phyloP scores from a whole-genome alignment of 2,329 filamentous ascomycete genomes.

The Penicillium sp. region DNA sequence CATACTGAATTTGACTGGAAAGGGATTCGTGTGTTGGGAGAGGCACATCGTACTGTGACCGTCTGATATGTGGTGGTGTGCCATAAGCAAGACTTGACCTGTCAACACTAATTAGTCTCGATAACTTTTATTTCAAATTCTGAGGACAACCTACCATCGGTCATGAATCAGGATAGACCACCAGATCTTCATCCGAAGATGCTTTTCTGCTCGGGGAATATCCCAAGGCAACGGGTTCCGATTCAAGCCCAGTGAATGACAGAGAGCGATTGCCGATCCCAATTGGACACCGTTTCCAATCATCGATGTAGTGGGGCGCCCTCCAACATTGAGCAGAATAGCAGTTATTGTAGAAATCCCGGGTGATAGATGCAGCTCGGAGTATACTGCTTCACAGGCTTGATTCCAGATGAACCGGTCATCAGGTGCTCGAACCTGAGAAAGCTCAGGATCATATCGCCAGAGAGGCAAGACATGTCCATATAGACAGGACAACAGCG shows the following conservation, averaged over 20 bases:
- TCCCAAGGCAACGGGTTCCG: slow-evolving; percentile 54
- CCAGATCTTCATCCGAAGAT: slow-evolving; percentile 55
- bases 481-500: slow-evolving; percentile 53
- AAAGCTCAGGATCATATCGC: slow-evolving; percentile 40
- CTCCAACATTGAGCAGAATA: slow-evolving; percentile 54
- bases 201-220: slow-evolving; percentile 52
- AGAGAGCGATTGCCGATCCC: slow-evolving; percentile 53
- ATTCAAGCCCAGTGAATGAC: slow-evolving; percentile 56
- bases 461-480: slow-evolving; percentile 54
- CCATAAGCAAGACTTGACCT: slow-evolving; percentile 56
- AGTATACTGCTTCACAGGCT: slow-evolving; percentile 54
- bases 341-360: slow-evolving; percentile 55
- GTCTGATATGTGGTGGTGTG: slow-evolving; percentile 51
- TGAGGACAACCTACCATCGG: slow-evolving; percentile 45
- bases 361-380: slow-evolving; percentile 53
- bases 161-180: slow-evolving; percentile 57
- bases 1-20: slow-evolving; percentile 21
- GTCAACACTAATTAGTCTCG: background rate
- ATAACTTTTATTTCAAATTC: no score
- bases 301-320: slow-evolving; percentile 55
- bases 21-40: slow-evolving; percentile 41
- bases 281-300: slow-evolving; percentile 54
- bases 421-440: slow-evolving; percentile 47
- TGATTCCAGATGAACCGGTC: slow-evolving; percentile 58
- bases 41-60: slow-evolving; percentile 51